phyloP scores from a whole-genome alignment of 2,329 filamentous ascomycete species.

The Akanthomyces dipterigenus region DNA sequence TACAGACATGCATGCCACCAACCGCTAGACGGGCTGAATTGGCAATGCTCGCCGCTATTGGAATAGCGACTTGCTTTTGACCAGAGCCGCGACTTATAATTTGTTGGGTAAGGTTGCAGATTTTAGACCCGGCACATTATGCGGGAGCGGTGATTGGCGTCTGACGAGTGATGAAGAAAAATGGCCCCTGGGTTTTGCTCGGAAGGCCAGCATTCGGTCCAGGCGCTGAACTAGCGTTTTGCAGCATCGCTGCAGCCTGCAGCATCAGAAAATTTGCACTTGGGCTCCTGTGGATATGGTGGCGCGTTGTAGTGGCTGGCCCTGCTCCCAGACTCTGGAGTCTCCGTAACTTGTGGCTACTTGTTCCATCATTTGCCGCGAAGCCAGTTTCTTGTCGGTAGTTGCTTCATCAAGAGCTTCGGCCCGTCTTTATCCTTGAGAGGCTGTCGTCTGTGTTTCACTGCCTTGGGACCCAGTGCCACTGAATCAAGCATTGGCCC shows the following conservation, averaged over 20 bases:
- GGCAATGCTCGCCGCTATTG: neutral
- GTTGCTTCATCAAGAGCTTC: neutral
- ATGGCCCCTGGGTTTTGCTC: neutral
- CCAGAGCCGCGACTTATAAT: neutral
- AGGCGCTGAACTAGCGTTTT: constrained; percentile 10
- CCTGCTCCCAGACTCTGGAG: neutral
- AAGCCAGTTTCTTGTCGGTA: neutral
- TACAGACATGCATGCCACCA: neutral
- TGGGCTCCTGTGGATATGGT: neutral
- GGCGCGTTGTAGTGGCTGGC: neutral
- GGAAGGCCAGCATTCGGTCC: neutral
- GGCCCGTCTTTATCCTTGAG: constrained; percentile 5
- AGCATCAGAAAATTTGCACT: neutral
- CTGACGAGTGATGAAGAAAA: constrained; percentile 1
- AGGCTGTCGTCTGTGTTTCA: neutral
- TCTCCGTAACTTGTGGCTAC: neutral
- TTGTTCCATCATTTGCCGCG: neutral
- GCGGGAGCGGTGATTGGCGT: constrained; percentile 3
- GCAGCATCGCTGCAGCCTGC: constrained; percentile 3
- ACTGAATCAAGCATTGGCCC: neutral
- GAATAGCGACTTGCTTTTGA: neutral
- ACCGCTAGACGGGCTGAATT: neutral
- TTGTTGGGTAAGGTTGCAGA: constrained; percentile 7
- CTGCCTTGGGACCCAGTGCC: neutral
- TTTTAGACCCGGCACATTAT: constrained; percentile 6